Evolutionary conservation across 805 yeast species (phyloP).

Genomic region (Ogataea zsoltii): DNA sequence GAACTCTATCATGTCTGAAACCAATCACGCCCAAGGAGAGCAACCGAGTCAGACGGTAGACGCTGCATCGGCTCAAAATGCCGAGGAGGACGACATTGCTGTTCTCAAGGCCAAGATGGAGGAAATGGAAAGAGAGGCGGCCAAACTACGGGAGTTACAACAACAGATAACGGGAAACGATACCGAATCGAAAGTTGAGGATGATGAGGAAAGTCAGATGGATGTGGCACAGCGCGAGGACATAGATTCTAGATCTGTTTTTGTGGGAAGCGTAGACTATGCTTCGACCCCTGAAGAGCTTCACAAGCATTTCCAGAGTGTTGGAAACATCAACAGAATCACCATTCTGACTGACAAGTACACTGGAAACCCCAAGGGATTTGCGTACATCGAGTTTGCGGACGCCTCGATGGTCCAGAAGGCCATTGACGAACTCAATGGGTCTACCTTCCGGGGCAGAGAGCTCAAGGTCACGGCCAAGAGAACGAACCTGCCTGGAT

Average conservation of each 20-base stretch:
- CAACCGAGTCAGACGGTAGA: too few species aligned
- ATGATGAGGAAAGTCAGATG: constrained; percentile 15
- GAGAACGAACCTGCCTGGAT: constrained; percentile 81
- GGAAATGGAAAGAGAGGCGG: constrained; percentile 65
- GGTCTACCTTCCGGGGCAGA: constrained; percentile 65
- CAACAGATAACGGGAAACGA: constrained; percentile 27
- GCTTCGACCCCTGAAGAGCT: constrained; percentile 77
- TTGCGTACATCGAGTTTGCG: constrained; percentile 83
- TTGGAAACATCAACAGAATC: constrained; percentile 77
- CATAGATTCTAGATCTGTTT: constrained; percentile 74
- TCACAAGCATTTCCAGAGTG: constrained; percentile 67
- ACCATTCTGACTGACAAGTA: constrained; percentile 71
- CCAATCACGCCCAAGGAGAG: too few species aligned
- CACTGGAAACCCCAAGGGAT: constrained; percentile 85
- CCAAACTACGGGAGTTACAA: constrained; percentile 59
- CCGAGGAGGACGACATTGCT: constrained; percentile 30
- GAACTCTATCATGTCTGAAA: too few species aligned
- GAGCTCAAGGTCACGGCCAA: constrained; percentile 73
- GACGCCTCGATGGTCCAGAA: constrained; percentile 61
- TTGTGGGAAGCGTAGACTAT: constrained; percentile 85
- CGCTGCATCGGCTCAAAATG: too few species aligned
- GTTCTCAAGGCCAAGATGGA: constrained; percentile 47
- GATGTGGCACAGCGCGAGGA: constrained; percentile 48
- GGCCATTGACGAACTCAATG: constrained; percentile 64
- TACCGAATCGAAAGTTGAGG: constrained; percentile 20